Base-by-base conservation (phyloP, 2,329 filamentous ascomycete genomes). In the Acarospora socialis region DNA sequence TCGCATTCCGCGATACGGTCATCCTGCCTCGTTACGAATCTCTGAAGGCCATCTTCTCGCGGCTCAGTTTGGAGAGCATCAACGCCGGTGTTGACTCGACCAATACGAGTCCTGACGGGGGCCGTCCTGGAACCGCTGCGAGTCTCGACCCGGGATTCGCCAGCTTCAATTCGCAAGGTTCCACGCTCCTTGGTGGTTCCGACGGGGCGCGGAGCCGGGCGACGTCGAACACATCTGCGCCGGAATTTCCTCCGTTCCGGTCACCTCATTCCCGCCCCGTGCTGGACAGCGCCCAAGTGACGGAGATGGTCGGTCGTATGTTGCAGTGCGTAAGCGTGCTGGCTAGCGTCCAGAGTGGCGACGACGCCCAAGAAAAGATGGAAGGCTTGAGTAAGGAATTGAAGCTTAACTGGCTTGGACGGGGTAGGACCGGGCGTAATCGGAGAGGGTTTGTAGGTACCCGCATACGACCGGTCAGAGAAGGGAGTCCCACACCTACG, bases 351-450 rank as follows among this genome's bases (percentile, higher is more conserved):
- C 77, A 73, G 47, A 73, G 66, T 1, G 70, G 70, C 7, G 82
- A 92, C 41, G 73, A 78, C 21, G 68, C 72, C 2, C 81, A 87
- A 50, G 69, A 68, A 35, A 82, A 78, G 55, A 79, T 95, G 47
- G 79, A 87, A 39, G 72, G 86, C 47, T 61, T 98, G 40, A 83
- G 79, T 35, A 78, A 82, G 49, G 75, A 90, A 45, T 62, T 98
- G 39, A 98, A 95, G 58, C 73, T 94, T 47, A 98, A 98, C 54
- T 98, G 90, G 90, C 67, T 98, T 2, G 87, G 87, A 0, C 66
- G 90, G 28, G 87, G 87, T 0, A 63, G 90, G 21, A 95, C 84
- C 3, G 90, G 90, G 0, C 66, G 90, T 41, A 92, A 95, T 54
- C 63, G 90, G 32, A 72, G 83, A 42, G 90, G 90, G 0, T 87